Percentiles rank a stretch among this genome's conserved stretches.
These are phyloP conservation scores for Alternaria novae-zelandiae DNA, from an alignment of 2,329 filamentous ascomycete species.

Conservation along the genomic window DNA sequence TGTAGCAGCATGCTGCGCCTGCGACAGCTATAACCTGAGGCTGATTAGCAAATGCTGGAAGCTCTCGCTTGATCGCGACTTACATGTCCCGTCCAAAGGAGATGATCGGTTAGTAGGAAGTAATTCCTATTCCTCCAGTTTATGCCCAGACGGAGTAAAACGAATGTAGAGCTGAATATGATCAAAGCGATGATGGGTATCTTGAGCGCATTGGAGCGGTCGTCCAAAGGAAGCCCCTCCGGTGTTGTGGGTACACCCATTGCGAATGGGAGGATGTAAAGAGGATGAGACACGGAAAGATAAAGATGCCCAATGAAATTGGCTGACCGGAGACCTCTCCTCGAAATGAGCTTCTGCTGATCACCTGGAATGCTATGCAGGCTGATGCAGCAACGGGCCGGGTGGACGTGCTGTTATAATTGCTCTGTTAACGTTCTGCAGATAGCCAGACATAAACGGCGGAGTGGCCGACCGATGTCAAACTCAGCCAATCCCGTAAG, in stretches of 20 bases:
- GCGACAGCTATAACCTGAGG: conserved; percentile 27
- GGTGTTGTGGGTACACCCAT: conserved; percentile 22
- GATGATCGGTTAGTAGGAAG: conserved; percentile 31
- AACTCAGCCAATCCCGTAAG: conserved; percentile 1
- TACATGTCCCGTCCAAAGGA: conserved; percentile 34
- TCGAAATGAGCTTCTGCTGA: background rate
- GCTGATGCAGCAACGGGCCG: background rate
- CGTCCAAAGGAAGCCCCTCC: conserved; percentile 24
- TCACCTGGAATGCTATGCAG: background rate
- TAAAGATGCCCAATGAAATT: background rate
- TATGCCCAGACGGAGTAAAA: conserved; percentile 23
- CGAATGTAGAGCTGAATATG: conserved; percentile 31
- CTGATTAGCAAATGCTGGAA: background rate
- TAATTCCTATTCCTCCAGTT: conserved; percentile 31
- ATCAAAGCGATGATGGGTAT: conserved; percentile 31
- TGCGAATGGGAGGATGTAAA: background rate
- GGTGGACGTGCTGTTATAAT: conserved; percentile 9
- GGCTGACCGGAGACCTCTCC: background rate
- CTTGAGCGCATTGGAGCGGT: conserved; percentile 30
- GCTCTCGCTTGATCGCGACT: background rate
- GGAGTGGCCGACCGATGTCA: background rate
- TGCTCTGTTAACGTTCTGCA: conserved; percentile 1
- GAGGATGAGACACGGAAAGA: background rate
- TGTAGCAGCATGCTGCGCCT: conserved; percentile 28
- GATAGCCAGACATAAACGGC: background rate